phyloP scores from a whole-genome alignment of 2,329 filamentous ascomycete species.

The Amylocarpus encephaloides region DNA sequence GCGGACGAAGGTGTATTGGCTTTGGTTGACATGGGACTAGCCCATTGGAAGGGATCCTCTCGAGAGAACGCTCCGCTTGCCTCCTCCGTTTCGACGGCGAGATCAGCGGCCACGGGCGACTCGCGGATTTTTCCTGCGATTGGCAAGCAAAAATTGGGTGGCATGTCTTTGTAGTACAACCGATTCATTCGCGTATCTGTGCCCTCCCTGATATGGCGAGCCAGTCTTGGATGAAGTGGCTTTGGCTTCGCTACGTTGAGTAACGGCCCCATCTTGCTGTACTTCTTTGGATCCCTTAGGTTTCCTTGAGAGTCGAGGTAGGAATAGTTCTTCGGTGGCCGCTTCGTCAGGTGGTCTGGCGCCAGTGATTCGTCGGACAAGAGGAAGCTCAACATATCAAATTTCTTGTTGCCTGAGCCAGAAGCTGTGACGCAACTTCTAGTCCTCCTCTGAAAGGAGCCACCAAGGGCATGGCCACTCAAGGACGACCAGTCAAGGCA shows the following conservation, averaged over 20 bases:
- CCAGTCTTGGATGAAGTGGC: slow-evolving; percentile 20
- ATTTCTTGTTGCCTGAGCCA: no score
- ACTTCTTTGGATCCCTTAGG: slow-evolving; percentile 17
- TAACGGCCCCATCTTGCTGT: not conserved
- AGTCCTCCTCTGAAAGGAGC: not conserved
- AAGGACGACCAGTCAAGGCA: no score
- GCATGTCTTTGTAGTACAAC: slow-evolving; percentile 19
- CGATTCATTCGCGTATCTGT: slow-evolving; percentile 13
- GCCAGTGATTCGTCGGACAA: slow-evolving; percentile 11
- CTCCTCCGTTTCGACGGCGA: no score
- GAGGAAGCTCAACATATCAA: slow-evolving; percentile 13
- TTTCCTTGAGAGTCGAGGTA: slow-evolving; percentile 16
- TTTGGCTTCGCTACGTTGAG: no score
- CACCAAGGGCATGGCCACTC: no score
- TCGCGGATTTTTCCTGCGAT: slow-evolving; percentile 20
- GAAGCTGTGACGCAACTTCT: not conserved
- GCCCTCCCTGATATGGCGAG: slow-evolving; percentile 18
- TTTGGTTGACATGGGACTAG: no score
- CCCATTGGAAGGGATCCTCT: no score
- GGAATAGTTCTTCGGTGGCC: slow-evolving; percentile 14
- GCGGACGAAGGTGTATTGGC: no score
- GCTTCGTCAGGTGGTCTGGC: slow-evolving; percentile 15
- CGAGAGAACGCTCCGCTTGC: no score
- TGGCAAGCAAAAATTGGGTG: slow-evolving; percentile 11
- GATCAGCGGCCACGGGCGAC: not conserved